Percentiles rank a stretch among this genome's conserved stretches.
Conservation (phyloP, 2,329 filamentous ascomycete species). For the Tolypocladium ophioglossoides region DNA sequence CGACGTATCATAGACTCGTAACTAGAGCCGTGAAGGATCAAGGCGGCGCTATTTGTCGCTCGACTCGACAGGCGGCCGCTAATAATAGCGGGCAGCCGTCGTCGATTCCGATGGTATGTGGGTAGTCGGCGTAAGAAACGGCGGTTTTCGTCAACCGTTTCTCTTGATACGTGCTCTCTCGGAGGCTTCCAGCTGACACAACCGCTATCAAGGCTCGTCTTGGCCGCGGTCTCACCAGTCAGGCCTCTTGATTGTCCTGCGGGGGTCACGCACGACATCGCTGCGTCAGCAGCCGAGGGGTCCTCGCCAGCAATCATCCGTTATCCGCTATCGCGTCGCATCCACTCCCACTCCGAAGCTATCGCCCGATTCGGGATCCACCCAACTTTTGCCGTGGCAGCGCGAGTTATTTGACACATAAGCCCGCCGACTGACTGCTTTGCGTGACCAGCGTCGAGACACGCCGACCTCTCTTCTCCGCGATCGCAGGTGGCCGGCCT, state of each 20-base stretch:
- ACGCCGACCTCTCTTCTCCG: neutral
- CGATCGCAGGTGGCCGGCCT: neutral
- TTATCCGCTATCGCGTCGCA: neutral
- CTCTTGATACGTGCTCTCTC: neutral
- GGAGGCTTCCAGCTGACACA: neutral
- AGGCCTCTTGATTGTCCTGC: neutral
- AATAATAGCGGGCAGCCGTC: neutral
- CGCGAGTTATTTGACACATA: neutral
- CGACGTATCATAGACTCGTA: neutral
- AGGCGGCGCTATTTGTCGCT: neutral
- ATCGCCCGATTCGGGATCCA: conserved; percentile 1
- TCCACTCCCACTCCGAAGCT: neutral
- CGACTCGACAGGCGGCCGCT: neutral
- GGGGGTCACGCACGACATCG: neutral
- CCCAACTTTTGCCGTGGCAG: neutral
- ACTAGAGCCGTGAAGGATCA: neutral
- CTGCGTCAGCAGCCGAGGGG: neutral
- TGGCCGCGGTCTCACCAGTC: neutral
- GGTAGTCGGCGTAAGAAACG: neutral
- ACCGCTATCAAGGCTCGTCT: neutral
- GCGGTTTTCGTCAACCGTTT: neutral
- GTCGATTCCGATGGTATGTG: neutral
- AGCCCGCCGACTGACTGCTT: neutral
- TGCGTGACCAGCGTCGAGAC: neutral
- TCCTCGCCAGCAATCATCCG: neutral